These are phyloP conservation scores for Euphorbia schlechtendalii DNA, from an alignment of 441 rosid genomes.

Conservation along the genomic window DNA sequence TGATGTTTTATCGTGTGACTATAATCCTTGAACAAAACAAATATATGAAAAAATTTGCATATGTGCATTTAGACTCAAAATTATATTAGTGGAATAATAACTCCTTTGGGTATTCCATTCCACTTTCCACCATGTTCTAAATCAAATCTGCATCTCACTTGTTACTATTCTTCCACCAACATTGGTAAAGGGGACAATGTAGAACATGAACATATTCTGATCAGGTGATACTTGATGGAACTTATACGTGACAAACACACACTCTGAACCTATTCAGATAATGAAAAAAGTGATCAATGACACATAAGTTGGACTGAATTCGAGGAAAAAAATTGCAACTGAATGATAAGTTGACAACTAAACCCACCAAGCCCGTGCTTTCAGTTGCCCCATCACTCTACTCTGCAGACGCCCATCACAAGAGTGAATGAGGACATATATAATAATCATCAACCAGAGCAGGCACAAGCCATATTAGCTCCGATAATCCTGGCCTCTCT, in stretches of 20 bases:
- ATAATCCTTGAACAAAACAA: not conserved
- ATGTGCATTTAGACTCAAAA: not conserved
- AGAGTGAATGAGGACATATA: no score
- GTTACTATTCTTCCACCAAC: not conserved
- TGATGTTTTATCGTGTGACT: not conserved
- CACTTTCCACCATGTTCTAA: not conserved
- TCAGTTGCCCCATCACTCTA: not conserved
- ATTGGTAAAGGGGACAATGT: not conserved
- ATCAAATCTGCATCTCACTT: not conserved
- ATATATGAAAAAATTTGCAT: not conserved
- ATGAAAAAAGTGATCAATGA: not conserved
- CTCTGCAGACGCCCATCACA: conserved; percentile 1
- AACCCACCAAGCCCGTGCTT: not conserved
- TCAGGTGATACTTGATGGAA: not conserved
- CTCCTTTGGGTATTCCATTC: not conserved
- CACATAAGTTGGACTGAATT: not conserved
- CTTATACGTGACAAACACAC: not conserved
- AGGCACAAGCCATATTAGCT: not conserved
- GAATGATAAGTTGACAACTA: conserved; percentile 1
- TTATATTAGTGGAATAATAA: not conserved
- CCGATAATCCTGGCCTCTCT: not conserved
- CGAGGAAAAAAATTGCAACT: not conserved
- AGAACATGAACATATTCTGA: not conserved
- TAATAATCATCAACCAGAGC: not conserved
- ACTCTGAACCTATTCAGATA: not conserved